Percentiles rank a stretch among this genome's conserved stretches.
phyloP scores from a whole-genome alignment of 2,329 filamentous ascomycete species.

The Ustulina deusta region DNA sequence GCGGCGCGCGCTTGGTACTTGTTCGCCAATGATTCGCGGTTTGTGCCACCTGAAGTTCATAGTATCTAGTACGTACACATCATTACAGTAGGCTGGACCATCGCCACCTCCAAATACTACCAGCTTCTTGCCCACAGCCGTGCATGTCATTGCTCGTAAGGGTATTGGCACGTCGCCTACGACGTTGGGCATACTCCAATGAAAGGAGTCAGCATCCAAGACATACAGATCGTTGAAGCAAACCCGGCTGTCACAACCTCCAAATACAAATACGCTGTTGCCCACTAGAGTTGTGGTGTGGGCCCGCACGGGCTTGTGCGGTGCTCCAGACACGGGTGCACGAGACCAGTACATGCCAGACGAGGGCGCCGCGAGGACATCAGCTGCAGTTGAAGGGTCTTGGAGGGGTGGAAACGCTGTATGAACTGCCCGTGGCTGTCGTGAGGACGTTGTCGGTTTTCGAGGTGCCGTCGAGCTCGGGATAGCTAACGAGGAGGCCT shows the following conservation, averaged over 20 bases:
- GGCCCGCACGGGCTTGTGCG: slow-evolving; percentile 71
- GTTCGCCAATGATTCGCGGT: slow-evolving; percentile 70
- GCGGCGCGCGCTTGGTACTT: slow-evolving; percentile 69
- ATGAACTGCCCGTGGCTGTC: slow-evolving; percentile 55
- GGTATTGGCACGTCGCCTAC: slow-evolving; percentile 74
- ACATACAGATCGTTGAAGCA: slow-evolving; percentile 79
- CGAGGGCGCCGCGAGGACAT: slow-evolving; percentile 72
- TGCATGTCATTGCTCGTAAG: slow-evolving; percentile 78
- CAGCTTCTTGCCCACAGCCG: slow-evolving; percentile 76
- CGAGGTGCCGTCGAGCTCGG: slow-evolving; percentile 40
- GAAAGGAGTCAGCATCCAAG: slow-evolving; percentile 76
- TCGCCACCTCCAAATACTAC: slow-evolving; percentile 78
- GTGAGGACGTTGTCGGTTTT: slow-evolving; percentile 42
- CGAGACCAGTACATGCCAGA: slow-evolving; percentile 80
- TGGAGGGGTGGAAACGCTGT: slow-evolving; percentile 68
- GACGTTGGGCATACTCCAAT: slow-evolving; percentile 75
- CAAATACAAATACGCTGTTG: slow-evolving; percentile 76
- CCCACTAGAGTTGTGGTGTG: slow-evolving; percentile 76
- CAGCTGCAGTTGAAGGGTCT: slow-evolving; percentile 66
- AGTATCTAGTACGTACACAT: slow-evolving; percentile 78
- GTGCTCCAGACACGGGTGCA: slow-evolving; percentile 71
- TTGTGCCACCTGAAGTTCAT: slow-evolving; percentile 75
- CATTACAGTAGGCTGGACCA: slow-evolving; percentile 77
- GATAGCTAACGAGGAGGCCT: slow-evolving; percentile 40
- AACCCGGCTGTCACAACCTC: slow-evolving; percentile 73